Percentiles rank a stretch among this genome's conserved stretches.
Conservation (phyloP, 495 filamentous ascomycete species). For the Penicillium antarcticum region DNA sequence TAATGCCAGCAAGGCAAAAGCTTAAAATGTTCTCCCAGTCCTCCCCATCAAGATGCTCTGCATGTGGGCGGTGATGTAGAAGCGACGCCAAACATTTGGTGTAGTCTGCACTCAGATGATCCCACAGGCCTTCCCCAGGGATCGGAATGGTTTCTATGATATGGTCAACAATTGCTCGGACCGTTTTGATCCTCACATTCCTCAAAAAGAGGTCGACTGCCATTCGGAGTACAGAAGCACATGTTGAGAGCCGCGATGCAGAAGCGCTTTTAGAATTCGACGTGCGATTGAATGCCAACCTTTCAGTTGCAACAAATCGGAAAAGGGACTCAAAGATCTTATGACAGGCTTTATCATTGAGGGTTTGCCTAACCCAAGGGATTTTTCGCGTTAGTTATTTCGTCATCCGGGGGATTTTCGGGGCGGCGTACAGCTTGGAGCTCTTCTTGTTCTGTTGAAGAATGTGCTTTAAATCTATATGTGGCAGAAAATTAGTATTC, state of each 20-base stretch:
- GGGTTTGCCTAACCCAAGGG: constrained; percentile 33
- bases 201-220: constrained; percentile 64
- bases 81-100: constrained; percentile 68
- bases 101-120: constrained; percentile 75
- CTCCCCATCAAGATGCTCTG: constrained; percentile 66
- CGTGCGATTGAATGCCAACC: constrained; percentile 56
- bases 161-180: constrained; percentile 74
- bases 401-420: not conserved
- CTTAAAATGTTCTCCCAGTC: constrained; percentile 66
- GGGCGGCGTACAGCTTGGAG: constrained; percentile 50
- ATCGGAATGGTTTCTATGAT: constrained; percentile 70
- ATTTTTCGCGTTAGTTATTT: constrained; percentile 6
- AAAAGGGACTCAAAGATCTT: constrained; percentile 81
- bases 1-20: constrained; percentile 54
- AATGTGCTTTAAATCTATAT: constrained; percentile 58
- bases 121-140: constrained; percentile 56
- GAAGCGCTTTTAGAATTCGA: constrained; percentile 44
- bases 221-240: constrained; percentile 68
- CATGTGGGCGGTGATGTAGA: constrained; percentile 69
- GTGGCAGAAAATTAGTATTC: constrained; percentile 10
- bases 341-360: constrained; percentile 77
- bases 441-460: constrained; percentile 57
- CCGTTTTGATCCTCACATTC: constrained; percentile 70
- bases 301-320: constrained; percentile 61
- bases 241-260: constrained; percentile 59